These are phyloP conservation scores for Xylaria digitata DNA, from an alignment of 2,329 filamentous ascomycete species.

Conservation along the genomic window DNA sequence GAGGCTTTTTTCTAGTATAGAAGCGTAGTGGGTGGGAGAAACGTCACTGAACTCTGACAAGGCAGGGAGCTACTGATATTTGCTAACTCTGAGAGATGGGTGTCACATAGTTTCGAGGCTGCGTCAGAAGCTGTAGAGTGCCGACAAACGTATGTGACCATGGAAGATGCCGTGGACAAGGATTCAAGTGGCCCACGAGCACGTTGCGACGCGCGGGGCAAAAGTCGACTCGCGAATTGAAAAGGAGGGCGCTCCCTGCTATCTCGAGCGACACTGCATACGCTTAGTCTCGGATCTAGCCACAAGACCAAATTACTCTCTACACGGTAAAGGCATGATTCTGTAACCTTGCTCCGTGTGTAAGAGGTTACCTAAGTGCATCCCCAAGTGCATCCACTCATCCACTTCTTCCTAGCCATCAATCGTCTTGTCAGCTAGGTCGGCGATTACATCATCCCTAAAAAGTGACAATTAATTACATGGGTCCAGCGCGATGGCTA, in stretches of 20 bases:
- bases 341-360: not conserved
- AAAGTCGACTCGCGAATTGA: slow-evolving; percentile 1
- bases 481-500: slow-evolving; percentile 9
- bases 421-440: not conserved
- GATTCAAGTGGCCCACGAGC: slow-evolving; percentile 6
- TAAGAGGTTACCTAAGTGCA: not conserved
- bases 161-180: not conserved
- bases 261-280: slow-evolving; percentile 1
- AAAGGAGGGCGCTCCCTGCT: not conserved
- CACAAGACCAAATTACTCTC: not conserved
- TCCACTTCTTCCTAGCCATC: too few species aligned
- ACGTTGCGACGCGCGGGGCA: not conserved
- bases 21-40: not conserved
- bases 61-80: not conserved
- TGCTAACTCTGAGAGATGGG: not conserved
- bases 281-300: slow-evolving; percentile 7
- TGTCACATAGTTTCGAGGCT: slow-evolving; percentile 6
- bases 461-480: not conserved
- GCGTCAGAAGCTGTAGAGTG: not conserved
- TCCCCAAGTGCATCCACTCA: too few species aligned
- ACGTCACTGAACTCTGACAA: slow-evolving; percentile 16
- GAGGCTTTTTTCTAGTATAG: not conserved
- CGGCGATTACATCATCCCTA: not conserved
- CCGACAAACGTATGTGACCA: not conserved
- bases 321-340: too few species aligned